Base-by-base conservation (phyloP, 306 rosid genomes). In the Carpinus fangiana region DNA sequence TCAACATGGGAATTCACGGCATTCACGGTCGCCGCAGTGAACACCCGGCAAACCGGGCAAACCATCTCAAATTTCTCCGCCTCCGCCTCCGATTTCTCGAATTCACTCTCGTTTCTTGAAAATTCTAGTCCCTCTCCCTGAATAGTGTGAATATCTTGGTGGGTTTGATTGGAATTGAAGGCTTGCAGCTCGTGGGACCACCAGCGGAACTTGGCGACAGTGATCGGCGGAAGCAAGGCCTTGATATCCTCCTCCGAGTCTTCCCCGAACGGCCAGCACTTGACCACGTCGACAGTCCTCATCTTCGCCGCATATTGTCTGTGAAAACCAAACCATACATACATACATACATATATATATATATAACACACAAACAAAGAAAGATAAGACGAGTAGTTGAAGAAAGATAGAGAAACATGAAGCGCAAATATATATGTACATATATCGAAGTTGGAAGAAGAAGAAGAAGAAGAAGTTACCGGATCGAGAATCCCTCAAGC, bases 251-350 rank as follows among this genome's bases (percentile, higher is more conserved):
- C 55, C 17, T 57, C 80, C 41, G 84, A 61, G 41, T 48, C 5
- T 8, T 70, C 26, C 4, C 78, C 8, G 77, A 93, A 95, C 3
- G 99, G 99, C 92, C 93, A 95, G 54, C 97, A 85, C 76, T 86
- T 93, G 65, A 67, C 74, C 65, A 90, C 91, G 80, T 90, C 96
- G 43, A 76, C 45, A 59, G 83, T 83, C 87, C 98, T 90, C 96
- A 88, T 90, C 87, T 89, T 89, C 16, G 88, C 86, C 12, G 97
- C 84, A 60, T 91, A 95, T 72, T 87, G 94, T 76, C 99, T 95
- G 84, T 41, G 17, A 7, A 14, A 84, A 56, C 18, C 10, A 10
- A 68, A 28, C 36, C 61, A 38, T 38, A 38, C 3, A 31, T 31
- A 36, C 6, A 36, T 31, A 31, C 3, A 31, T 31, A 31, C 3